Evolutionary conservation across 768 basidiomycete species (phyloP).

Genomic region (Suillus luteus): DNA sequence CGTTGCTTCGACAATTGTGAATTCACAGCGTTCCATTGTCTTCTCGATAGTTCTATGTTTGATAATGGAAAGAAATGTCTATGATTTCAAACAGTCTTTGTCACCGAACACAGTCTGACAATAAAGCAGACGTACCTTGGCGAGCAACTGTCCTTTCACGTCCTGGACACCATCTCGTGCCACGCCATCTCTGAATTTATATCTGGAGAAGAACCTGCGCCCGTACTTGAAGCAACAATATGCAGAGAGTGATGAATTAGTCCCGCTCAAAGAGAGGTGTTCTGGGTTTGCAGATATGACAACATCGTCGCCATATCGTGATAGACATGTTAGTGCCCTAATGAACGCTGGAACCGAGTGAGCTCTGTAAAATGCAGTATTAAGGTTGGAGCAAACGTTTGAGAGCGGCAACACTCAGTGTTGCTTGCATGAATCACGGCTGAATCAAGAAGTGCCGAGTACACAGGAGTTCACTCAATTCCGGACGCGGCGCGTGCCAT

Average conservation of each 20-base stretch:
- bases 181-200: conserved; percentile 40
- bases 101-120: neutral
- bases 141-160: conserved; percentile 66
- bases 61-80: conserved; percentile 74
- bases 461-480: neutral
- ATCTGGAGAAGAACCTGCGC: conserved; percentile 70
- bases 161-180: conserved; percentile 39
- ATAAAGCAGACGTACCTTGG: conserved; percentile 51
- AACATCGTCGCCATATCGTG: conserved; percentile 83
- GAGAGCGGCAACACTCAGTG: conserved; percentile 58
- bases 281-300: conserved; percentile 65
- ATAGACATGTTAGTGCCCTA: conserved; percentile 72
- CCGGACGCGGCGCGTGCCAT: neutral
- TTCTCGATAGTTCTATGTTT: conserved; percentile 77
- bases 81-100: conserved; percentile 6
- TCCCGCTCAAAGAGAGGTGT: conserved; percentile 64
- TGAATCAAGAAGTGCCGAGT: neutral
- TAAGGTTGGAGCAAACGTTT: conserved; percentile 38
- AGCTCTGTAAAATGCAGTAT: conserved; percentile 22
- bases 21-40: conserved; percentile 72
- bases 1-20: conserved; percentile 64
- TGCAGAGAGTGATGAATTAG: conserved; percentile 80
- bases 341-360: conserved; percentile 59
- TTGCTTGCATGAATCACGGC: conserved; percentile 58
- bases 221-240: conserved; percentile 78